A percentile compares a stretch with the other conserved stretches of the same genome.
Conservation (phyloP, 441 rosid genomes). For the Populus hybrid region DNA sequence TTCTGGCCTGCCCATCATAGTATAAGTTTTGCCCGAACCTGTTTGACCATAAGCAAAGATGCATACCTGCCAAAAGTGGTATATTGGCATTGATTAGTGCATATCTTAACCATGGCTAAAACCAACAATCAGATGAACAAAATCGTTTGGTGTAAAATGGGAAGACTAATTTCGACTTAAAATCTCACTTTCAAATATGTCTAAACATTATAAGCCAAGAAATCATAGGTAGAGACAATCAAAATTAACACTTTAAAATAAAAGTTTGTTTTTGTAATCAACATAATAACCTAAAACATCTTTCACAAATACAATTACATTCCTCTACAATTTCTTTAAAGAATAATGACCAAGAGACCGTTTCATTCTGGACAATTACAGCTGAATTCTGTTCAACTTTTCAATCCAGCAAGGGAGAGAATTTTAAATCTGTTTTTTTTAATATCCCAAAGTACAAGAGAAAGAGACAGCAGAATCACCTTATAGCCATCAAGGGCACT, state of each 20-base stretch:
- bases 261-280: not conserved
- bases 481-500: conserved; percentile 98
- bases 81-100: not conserved
- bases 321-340: not conserved
- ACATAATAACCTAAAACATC: not conserved
- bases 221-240: not conserved
- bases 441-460: not conserved
- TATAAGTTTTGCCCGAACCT: conserved; percentile 96
- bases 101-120: too few species aligned
- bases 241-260: too few species aligned
- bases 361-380: not conserved
- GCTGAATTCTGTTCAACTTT: not conserved
- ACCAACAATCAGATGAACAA: not conserved
- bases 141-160: too few species aligned
- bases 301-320: not conserved
- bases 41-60: conserved; percentile 99
- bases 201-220: not conserved
- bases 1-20: conserved; percentile 96
- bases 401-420: not conserved
- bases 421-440: not conserved
- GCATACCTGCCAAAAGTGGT: conserved; percentile 56
- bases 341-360: not conserved
- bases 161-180: too few species aligned
- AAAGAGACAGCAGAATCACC: conserved; percentile 33
- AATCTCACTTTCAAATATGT: not conserved